These are phyloP conservation scores for Russula sp. DNA, from an alignment of 768 basidiomycete genomes.

Conservation along the genomic window DNA sequence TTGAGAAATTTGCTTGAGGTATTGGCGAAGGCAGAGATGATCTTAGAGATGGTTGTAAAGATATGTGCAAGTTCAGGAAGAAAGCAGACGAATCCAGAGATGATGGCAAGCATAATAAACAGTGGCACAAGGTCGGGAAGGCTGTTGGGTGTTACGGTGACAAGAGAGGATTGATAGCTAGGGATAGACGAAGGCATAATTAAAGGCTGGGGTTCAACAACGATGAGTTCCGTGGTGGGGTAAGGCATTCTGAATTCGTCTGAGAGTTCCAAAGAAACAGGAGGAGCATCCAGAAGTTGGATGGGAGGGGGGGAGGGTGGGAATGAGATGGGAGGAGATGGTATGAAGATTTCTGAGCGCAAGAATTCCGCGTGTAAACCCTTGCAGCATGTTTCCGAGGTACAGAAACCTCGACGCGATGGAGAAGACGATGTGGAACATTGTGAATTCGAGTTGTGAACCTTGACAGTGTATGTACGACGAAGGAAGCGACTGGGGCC, in stretches of 20 bases:
- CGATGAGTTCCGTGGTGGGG: neutral
- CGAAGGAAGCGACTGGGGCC: neutral
- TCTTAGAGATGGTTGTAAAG: neutral
- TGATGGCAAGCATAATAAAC: neutral
- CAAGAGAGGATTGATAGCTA: conserved; percentile 7
- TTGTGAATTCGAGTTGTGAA: neutral
- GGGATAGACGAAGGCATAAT: neutral
- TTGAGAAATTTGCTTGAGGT: neutral
- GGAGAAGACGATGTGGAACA: conserved; percentile 9
- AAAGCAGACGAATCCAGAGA: neutral
- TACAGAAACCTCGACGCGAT: conserved; percentile 6
- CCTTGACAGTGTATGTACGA: neutral
- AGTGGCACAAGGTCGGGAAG: neutral
- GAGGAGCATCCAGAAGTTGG: neutral
- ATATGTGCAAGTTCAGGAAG: neutral
- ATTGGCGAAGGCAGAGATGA: neutral
- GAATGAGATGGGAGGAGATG: neutral
- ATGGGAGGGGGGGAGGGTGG: neutral
- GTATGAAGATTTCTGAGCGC: neutral
- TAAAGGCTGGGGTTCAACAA: neutral
- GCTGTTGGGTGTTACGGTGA: neutral
- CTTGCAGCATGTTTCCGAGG: conserved; percentile 1
- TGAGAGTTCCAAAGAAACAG: neutral
- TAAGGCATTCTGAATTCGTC: neutral
- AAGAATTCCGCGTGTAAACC: conserved; percentile 7